Percentiles rank a stretch among this genome's conserved stretches.
phyloP scores from a whole-genome alignment of 257 asterid genomes.

The Ilex asprella region DNA sequence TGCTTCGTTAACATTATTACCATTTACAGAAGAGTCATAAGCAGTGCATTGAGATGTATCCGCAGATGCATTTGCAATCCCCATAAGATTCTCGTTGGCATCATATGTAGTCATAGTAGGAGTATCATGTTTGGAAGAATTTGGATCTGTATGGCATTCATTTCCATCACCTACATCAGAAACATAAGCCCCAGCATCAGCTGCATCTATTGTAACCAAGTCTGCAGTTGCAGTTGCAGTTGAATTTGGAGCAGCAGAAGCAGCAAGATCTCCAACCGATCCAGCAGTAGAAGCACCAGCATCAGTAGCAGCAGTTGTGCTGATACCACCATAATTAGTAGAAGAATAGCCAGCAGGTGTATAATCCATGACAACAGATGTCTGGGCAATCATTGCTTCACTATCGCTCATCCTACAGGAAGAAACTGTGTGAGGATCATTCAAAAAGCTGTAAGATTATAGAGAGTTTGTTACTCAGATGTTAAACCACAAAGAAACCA shows the following conservation, averaged over 20 bases:
- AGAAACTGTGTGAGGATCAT: not conserved
- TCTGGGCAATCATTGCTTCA: not conserved
- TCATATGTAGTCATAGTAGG: constrained; percentile 22
- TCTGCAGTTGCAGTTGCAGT: not conserved
- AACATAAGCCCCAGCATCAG: constrained; percentile 22
- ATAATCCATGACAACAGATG: not conserved
- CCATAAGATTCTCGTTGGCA: constrained; percentile 28
- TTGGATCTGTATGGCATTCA: constrained; percentile 3
- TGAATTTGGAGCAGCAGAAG: not conserved
- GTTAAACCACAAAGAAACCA: no score
- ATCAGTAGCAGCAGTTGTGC: not conserved
- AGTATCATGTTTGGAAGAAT: constrained; percentile 31
- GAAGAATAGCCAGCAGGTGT: not conserved
- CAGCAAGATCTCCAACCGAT: not conserved
- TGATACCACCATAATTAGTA: not conserved
- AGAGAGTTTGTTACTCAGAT: not conserved
- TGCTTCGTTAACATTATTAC: constrained; percentile 31
- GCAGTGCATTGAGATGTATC: constrained; percentile 39
- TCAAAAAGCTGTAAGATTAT: not conserved
- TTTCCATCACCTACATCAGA: constrained; percentile 25
- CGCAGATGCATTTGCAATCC: constrained; percentile 23
- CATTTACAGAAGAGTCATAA: constrained; percentile 44
- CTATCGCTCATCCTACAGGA: not conserved
- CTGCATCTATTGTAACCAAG: constrained; percentile 10
- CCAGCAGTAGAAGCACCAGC: not conserved